Base-by-base conservation (phyloP, 1,139 yeast species). In the Pneumocystis carinii region DNA sequence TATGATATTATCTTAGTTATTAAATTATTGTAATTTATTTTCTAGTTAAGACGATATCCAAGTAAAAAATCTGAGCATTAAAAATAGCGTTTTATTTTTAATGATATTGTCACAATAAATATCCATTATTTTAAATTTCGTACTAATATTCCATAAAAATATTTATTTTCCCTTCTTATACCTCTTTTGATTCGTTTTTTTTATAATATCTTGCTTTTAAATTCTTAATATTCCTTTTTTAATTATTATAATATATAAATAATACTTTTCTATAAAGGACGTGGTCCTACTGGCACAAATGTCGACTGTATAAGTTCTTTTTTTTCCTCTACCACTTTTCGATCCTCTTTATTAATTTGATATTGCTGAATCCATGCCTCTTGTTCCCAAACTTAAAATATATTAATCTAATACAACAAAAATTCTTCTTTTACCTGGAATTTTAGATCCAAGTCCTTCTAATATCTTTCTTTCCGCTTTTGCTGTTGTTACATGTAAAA, bases 401-500 rank as follows among this genome's bases (percentile, higher is more conserved):
- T n/a, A 35, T 64, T 39, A 57, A 41, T 29, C 62, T 15, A 32
- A 19, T 19, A 6, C 37, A 14, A 12, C 41, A 27, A 37, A 17
- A 35, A 3, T 7, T 15, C 10, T 35, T 19, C 12, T 17, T 65
- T 27, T 56, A 66, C 67, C 66, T 3, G 68, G 67, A 17, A 62
- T 61, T 56, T 63, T 62, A 1, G 68, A 64, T 14, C 55, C 64
- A 35, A 61, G 48, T 6, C 68, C 68, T 56, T 66, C 67, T 37
- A 65, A 63, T 36, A 62, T 42, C 29, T 62, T 63, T 27, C 60
- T 63, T 60, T 59, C 56, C 10, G 66, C 63, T 27, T 66, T 66
- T 5, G 72, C 70, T 14, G 61, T 62, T 14, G 70, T 48, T 2
- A 74, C 77, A 42, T 70, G 65, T 38, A 75, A 62, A 7, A 69